phyloP scores from a whole-genome alignment of 345 rosid species.

The Dipteronia dyeriana region DNA sequence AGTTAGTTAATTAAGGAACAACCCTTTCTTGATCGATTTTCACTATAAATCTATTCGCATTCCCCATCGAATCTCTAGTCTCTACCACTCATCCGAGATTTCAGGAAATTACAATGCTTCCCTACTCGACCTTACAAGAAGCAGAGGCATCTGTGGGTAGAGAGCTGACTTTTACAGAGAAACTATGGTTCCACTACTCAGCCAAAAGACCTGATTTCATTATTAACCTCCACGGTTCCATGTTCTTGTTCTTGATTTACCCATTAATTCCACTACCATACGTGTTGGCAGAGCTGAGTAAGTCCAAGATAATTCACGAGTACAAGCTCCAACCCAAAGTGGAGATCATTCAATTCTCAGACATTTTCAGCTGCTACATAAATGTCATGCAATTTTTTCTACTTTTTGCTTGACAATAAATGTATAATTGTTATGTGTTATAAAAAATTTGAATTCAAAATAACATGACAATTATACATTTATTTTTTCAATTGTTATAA shows the following conservation, averaged over 20 bases:
- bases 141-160: constrained; percentile 65
- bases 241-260: constrained; percentile 54
- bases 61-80: too few species aligned
- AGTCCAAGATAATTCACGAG: constrained; percentile 45
- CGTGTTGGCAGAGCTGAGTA: constrained; percentile 45
- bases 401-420: too few species aligned
- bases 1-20: too few species aligned
- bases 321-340: constrained; percentile 88
- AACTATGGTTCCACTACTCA: constrained; percentile 75
- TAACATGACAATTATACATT: too few species aligned
- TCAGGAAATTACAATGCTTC: constrained; percentile 46
- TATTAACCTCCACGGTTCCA: constrained; percentile 67
- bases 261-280: constrained; percentile 65
- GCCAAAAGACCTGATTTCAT: constrained; percentile 57
- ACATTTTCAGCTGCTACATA: constrained; percentile 61
- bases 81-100: too few species aligned
- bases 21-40: too few species aligned
- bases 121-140: constrained; percentile 54
- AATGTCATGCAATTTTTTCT: constrained; percentile 85
- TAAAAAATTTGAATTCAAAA: too few species aligned
- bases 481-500: too few species aligned
- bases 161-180: constrained; percentile 60
- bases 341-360: constrained; percentile 42
- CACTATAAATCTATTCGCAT: too few species aligned
- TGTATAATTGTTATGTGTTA: too few species aligned